phyloP scores from a whole-genome alignment of 345 rosid species.

The Pelargonium nanum region DNA sequence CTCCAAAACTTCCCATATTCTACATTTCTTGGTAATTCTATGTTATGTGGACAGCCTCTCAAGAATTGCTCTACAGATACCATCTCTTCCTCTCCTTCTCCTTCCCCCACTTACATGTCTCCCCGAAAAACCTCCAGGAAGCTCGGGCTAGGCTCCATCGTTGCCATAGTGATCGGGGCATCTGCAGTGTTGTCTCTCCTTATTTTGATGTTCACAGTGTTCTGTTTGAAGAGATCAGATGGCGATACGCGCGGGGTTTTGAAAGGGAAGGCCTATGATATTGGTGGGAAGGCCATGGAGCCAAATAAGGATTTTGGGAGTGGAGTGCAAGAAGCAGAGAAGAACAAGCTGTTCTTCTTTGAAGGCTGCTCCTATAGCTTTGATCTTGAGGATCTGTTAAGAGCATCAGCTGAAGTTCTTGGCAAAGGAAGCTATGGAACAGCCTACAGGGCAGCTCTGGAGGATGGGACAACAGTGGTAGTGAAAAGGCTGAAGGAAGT shows the following conservation, averaged over 20 bases:
- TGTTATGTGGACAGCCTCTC: conserved; percentile 54
- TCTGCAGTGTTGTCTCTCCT: conserved; percentile 33
- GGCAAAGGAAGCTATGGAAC: conserved; percentile 84
- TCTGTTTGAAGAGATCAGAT: conserved; percentile 30
- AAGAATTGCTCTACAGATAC: conserved; percentile 20
- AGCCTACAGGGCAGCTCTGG: conserved; percentile 66
- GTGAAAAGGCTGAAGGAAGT: conserved; percentile 82
- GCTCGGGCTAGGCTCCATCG: conserved; percentile 28
- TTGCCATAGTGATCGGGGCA: conserved; percentile 39
- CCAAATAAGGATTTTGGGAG: conserved; percentile 62
- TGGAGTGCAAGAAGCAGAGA: conserved; percentile 82
- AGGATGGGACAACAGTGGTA: conserved; percentile 65
- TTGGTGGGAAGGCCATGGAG: conserved; percentile 29
- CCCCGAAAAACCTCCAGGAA: conserved; percentile 23
- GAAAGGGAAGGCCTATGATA: conserved; percentile 24
- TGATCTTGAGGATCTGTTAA: conserved; percentile 73
- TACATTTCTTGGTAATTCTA: conserved; percentile 51
- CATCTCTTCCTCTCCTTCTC: conserved; percentile 23
- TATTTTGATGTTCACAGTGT: conserved; percentile 21
- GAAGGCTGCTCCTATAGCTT: conserved; percentile 52
- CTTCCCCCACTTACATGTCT: conserved; percentile 22
- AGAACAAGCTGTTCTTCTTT: conserved; percentile 67
- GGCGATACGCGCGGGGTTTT: conserved; percentile 14
- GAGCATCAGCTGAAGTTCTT: conserved; percentile 87
- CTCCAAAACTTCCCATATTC: conserved; percentile 34